Percentiles rank a stretch among this genome's conserved stretches.
Evolutionary conservation across 768 basidiomycete species (phyloP).

Genomic region (Cyclocybe aegerita): DNA sequence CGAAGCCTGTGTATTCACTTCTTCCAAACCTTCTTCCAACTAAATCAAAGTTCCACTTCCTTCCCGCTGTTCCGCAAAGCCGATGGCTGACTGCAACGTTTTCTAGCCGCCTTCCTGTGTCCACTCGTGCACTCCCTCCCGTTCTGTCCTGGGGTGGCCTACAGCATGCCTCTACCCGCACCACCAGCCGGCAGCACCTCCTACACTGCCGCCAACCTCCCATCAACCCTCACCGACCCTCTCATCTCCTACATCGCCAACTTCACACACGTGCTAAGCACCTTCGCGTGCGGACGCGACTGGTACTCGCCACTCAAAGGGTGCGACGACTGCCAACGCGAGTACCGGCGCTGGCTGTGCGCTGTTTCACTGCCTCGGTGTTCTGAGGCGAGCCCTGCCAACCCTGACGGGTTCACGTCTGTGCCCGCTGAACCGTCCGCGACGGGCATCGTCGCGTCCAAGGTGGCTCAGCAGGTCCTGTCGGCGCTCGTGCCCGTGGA

Average conservation of each 20-base stretch:
- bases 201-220: slow-evolving; percentile 54
- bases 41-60: too few species aligned
- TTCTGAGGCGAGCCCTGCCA: slow-evolving; percentile 45
- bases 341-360: slow-evolving; percentile 81
- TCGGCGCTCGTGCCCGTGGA: slow-evolving; percentile 51
- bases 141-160: slow-evolving; percentile 71
- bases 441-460: slow-evolving; percentile 28
- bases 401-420: slow-evolving; percentile 32
- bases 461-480: slow-evolving; percentile 32
- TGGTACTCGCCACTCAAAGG: slow-evolving; percentile 75
- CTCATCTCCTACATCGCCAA: slow-evolving; percentile 64
- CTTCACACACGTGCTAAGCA: slow-evolving; percentile 71
- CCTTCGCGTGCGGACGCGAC: slow-evolving; percentile 79
- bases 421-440: slow-evolving; percentile 28
- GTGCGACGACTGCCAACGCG: slow-evolving; percentile 71
- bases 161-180: slow-evolving; percentile 64
- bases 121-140: slow-evolving; percentile 69
- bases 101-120: slow-evolving; percentile 63
- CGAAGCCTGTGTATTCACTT: too few species aligned
- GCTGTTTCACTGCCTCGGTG: slow-evolving; percentile 73
- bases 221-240: slow-evolving; percentile 43
- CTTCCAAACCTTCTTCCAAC: neutral
- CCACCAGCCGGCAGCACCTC: slow-evolving; percentile 39
- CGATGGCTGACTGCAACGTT: neutral
- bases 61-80: neutral